These are phyloP conservation scores for Vitis rupestris DNA, from an alignment of 164 flowering plant species.

Conservation along the genomic window DNA sequence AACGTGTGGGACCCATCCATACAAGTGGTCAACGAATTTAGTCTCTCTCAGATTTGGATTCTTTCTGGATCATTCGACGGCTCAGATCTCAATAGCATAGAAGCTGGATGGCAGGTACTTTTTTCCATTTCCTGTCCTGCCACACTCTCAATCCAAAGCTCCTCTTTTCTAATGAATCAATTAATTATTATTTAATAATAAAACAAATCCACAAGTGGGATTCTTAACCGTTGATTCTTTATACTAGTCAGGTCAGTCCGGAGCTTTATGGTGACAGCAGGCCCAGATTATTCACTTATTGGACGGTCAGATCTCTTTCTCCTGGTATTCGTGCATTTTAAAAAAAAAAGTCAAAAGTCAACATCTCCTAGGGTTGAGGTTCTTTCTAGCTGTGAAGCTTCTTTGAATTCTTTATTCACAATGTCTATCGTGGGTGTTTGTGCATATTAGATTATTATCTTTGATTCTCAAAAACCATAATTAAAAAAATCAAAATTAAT, in stretches of 20 bases:
- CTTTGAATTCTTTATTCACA: no score
- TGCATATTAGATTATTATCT: no score
- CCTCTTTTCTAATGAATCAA: background rate
- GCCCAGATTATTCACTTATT: conserved; percentile 94
- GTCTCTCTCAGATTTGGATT: conserved; percentile 90
- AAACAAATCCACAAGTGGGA: no score
- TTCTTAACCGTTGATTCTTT: conserved; percentile 64
- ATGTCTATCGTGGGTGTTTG: no score
- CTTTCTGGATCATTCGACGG: conserved; percentile 89
- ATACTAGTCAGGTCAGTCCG: conserved; percentile 99
- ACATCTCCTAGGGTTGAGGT: no score
- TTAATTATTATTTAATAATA: background rate
- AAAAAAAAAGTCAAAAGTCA: no score
- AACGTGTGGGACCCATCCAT: conserved; percentile 96
- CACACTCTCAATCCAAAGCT: conserved; percentile 12
- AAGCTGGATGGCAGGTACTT: conserved; percentile 99
- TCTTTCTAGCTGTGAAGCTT: no score
- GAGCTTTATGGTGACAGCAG: conserved; percentile 98
- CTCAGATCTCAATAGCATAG: conserved; percentile 93
- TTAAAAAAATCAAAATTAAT: no score
- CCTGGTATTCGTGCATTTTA: background rate
- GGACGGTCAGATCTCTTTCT: conserved; percentile 82
- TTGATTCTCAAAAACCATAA: no score
- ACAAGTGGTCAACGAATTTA: conserved; percentile 77
- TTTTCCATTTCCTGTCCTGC: conserved; percentile 25